Conservation (phyloP, 192 early-diverging fungal species). For the Coemansia sp. region DNA sequence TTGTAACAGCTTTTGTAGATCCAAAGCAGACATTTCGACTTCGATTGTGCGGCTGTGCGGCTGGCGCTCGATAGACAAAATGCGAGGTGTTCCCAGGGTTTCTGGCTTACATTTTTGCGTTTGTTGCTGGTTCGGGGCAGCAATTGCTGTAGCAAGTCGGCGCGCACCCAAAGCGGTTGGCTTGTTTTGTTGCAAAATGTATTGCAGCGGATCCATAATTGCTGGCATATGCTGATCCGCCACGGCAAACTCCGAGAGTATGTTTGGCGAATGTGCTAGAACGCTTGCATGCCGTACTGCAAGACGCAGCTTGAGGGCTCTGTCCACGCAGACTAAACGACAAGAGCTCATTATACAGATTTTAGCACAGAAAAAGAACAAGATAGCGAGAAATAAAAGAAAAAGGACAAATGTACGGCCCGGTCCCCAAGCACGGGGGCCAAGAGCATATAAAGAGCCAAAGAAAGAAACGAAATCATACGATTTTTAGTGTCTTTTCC, state of each 20-base stretch:
- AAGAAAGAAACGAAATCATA: neutral
- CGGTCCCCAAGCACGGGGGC: too few species aligned
- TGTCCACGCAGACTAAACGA: neutral
- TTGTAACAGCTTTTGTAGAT: constrained; percentile 14
- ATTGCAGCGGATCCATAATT: constrained; percentile 34
- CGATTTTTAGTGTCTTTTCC: neutral
- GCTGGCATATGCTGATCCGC: constrained; percentile 4
- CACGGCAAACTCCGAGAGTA: neutral
- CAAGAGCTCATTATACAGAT: neutral
- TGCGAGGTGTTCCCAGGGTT: neutral
- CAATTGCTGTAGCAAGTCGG: constrained; percentile 4
- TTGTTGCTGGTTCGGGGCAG: constrained; percentile 4
- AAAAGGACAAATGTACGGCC: neutral
- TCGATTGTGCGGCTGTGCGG: constrained; percentile 22
- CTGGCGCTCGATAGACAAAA: constrained; percentile 16
- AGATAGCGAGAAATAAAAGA: neutral
- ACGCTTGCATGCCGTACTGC: constrained; percentile 16
- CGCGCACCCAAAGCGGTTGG: neutral
- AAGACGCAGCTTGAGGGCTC: neutral
- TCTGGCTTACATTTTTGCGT: neutral
- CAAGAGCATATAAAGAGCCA: neutral
- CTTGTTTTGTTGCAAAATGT: constrained; percentile 10
- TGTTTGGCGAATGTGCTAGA: neutral
- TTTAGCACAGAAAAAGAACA: constrained; percentile 1
- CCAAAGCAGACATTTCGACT: constrained; percentile 19